Evolutionary conservation across 2,329 filamentous ascomycete species (phyloP), one percentile per base, ranked within the genome.

Genomic region (Colletotrichum sublineola): DNA sequence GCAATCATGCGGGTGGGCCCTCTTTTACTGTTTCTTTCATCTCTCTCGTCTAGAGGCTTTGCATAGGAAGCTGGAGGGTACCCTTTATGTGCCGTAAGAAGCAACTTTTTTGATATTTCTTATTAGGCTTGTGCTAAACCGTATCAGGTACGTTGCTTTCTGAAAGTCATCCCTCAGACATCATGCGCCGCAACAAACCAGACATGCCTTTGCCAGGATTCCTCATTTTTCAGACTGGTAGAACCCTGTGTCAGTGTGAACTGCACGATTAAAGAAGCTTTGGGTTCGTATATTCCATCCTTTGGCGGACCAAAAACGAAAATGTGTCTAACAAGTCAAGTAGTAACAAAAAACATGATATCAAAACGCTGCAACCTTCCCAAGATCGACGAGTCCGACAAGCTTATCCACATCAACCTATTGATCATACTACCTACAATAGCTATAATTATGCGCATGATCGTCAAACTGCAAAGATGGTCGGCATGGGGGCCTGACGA

Each of bases 401-500:
- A 53, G 14, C 20, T 38, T 18, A 7, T 33, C 3, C 53, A 62
- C 20, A 14, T 66, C 1, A 18, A 24, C 0, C 29, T 69, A 0
- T 57, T 69, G 1, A 8, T n/a, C 11, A 20, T 57, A 12, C 29
- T 66, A 2, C 53, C 62, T 11, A 69, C 62, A 1, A 2, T 69
- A 14, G 31, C 62, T 5, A 38, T 69, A 1, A 7, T 69, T 5
- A 20, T 69, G 14, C 61, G 62, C 1, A 18, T 69, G 2, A 20
- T 42, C 1, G 55, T 60, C 2, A 66, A 66, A 29, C 4, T 53
- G 7, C 29, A 24, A 5, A 33, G 53, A 8, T 20, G 65, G 5
- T 65, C 67, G 15, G 31, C 53, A 1, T 69, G 67, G 67, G 67
- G 67, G 5, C 14, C 38, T 12, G 67, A 66, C 4, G 67, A 66